Conservation (phyloP, 805 yeast genomes). For the Teunomyces barrocoloradensis region DNA sequence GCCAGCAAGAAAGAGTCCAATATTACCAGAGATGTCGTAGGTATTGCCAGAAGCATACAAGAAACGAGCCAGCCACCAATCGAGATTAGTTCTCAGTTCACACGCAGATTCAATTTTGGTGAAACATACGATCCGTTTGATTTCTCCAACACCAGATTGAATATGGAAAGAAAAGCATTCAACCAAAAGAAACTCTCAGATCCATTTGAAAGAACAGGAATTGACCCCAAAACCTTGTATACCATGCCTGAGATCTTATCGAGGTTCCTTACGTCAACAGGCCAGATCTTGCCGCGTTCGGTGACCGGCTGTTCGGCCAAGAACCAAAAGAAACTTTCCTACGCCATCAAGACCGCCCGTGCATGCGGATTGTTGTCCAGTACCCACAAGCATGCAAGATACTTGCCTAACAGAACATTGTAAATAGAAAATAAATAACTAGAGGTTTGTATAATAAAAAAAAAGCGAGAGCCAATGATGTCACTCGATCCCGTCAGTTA, state of each 20-base stretch:
- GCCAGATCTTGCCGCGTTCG: slow-evolving; percentile 72
- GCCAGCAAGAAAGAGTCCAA: slow-evolving; percentile 6
- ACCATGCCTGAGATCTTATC: slow-evolving; percentile 70
- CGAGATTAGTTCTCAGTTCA: slow-evolving; percentile 21
- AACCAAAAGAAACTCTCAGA: slow-evolving; percentile 20
- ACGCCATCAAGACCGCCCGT: slow-evolving; percentile 77
- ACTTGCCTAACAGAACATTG: slow-evolving; percentile 39
- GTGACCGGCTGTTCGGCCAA: slow-evolving; percentile 63
- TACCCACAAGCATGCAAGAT: slow-evolving; percentile 61
- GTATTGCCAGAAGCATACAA: slow-evolving; percentile 31
- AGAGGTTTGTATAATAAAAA: background rate
- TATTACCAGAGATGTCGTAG: slow-evolving; percentile 32
- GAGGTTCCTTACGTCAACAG: slow-evolving; percentile 63
- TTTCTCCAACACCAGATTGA: slow-evolving; percentile 33
- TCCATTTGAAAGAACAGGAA: slow-evolving; percentile 47
- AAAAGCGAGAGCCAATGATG: background rate
- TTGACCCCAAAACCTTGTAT: slow-evolving; percentile 70
- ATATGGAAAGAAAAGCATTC: slow-evolving; percentile 44
- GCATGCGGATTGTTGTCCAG: slow-evolving; percentile 76
- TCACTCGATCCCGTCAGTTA: background rate
- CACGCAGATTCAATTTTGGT: slow-evolving; percentile 47
- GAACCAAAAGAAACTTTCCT: slow-evolving; percentile 69
- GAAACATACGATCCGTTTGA: slow-evolving; percentile 50
- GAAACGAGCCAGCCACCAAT: slow-evolving; percentile 34
- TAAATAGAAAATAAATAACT: slow-evolving; percentile 13